Conservation (phyloP, 1,139 yeast species). For the Groenewaldozyma sp. region DNA sequence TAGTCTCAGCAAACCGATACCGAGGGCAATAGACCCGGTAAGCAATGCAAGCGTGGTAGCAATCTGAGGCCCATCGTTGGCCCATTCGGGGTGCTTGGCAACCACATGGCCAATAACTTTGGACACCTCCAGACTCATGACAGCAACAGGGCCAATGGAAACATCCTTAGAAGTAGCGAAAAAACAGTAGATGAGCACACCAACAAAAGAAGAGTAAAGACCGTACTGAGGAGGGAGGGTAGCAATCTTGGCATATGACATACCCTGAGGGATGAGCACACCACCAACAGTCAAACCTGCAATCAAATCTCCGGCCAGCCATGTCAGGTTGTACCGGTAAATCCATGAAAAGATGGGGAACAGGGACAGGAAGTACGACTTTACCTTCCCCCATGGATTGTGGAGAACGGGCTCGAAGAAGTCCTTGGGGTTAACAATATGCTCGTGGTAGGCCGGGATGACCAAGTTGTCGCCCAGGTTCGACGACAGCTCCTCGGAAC, state of each 20-base stretch:
- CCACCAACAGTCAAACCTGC: conserved; percentile 93
- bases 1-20: conserved; percentile 69
- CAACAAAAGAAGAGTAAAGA: conserved; percentile 83
- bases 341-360: conserved; percentile 82
- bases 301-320: conserved; percentile 76
- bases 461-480: neutral
- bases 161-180: conserved; percentile 96
- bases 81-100: conserved; percentile 35
- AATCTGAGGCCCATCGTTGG: conserved; percentile 39
- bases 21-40: conserved; percentile 80
- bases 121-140: conserved; percentile 82
- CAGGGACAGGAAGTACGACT: conserved; percentile 47
- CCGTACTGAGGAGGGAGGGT: conserved; percentile 78
- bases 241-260: conserved; percentile 91
- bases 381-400: conserved; percentile 34
- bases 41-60: conserved; percentile 74
- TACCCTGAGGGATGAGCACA: conserved; percentile 88
- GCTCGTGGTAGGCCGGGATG: conserved; percentile 16
- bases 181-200: conserved; percentile 78
- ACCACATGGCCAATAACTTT: conserved; percentile 65
- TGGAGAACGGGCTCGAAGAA: conserved; percentile 10
- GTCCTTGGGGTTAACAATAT: conserved; percentile 11
- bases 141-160: conserved; percentile 95
- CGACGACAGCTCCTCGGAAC: neutral
- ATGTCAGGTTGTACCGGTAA: conserved; percentile 64